Conservation (phyloP, 257 asterid genomes). For the Nicotiana attenuata region DNA sequence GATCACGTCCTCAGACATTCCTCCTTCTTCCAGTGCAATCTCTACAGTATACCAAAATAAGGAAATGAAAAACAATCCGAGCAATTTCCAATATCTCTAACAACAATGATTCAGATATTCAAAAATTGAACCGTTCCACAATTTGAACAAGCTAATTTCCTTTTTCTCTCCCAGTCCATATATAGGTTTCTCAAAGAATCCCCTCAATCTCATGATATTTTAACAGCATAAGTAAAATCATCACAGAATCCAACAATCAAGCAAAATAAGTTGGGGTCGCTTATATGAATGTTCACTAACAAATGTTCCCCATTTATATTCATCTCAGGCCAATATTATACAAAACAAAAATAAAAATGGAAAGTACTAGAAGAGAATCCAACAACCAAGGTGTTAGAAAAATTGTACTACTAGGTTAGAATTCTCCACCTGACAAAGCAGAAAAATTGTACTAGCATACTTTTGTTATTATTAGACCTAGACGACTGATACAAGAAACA, state of each 20-base stretch:
- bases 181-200: background rate
- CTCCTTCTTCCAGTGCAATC: slow-evolving; percentile 30
- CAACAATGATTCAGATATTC: background rate
- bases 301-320: too few species aligned
- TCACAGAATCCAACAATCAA: background rate
- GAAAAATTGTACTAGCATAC: background rate
- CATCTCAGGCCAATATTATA: too few species aligned
- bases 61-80: background rate
- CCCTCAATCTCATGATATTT: background rate
- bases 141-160: background rate
- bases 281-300: too few species aligned
- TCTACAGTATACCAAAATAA: slow-evolving; percentile 10
- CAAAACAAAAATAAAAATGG: too few species aligned
- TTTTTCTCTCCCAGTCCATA: background rate
- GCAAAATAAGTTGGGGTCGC: background rate
- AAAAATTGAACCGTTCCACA: background rate
- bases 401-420: background rate
- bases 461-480: background rate
- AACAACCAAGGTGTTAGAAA: background rate
- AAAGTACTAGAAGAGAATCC: background rate
- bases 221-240: background rate
- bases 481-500: background rate
- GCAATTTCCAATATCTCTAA: background rate
- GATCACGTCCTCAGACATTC: slow-evolving; percentile 37
- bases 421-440: background rate